Percentiles rank a stretch among this genome's conserved stretches.
Evolutionary conservation across 2,329 filamentous ascomycete species (phyloP).

Genomic region (Aspergillus hortae): DNA sequence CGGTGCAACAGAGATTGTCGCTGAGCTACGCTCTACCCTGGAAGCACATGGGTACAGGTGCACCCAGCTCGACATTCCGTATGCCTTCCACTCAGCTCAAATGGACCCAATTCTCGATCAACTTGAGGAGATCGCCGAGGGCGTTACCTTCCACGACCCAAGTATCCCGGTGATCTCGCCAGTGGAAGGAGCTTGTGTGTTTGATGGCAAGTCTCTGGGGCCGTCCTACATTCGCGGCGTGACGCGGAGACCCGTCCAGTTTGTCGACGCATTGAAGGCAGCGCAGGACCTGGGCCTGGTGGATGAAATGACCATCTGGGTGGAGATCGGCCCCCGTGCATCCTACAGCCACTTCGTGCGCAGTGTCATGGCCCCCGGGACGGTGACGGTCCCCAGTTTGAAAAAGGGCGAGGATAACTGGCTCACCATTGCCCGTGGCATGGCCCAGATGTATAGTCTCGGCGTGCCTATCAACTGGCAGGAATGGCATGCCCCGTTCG

Average conservation of each 20-base stretch:
- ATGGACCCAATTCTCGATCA: slow-evolving; percentile 14
- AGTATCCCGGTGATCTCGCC: slow-evolving; percentile 65
- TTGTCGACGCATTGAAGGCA: slow-evolving; percentile 59
- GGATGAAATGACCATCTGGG: slow-evolving; percentile 64
- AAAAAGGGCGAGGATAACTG: slow-evolving; percentile 61
- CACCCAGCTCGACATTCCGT: slow-evolving; percentile 62
- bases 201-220: slow-evolving; percentile 54
- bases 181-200: slow-evolving; percentile 56
- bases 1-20: slow-evolving; percentile 57
- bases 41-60: slow-evolving; percentile 55
- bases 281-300: slow-evolving; percentile 51
- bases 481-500: slow-evolving; percentile 64
- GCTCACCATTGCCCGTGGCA: slow-evolving; percentile 60
- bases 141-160: slow-evolving; percentile 57
- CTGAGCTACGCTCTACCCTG: slow-evolving; percentile 50
- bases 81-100: slow-evolving; percentile 45
- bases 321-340: slow-evolving; percentile 73
- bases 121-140: slow-evolving; percentile 9
- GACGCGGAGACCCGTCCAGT: slow-evolving; percentile 66
- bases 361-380: slow-evolving; percentile 57
- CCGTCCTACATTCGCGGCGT: slow-evolving; percentile 63
- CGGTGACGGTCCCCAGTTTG: slow-evolving; percentile 57
- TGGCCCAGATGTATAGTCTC: slow-evolving; percentile 55
- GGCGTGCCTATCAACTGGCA: slow-evolving; percentile 67
- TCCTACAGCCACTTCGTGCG: slow-evolving; percentile 63